phyloP scores from a whole-genome alignment of 31 red algal species.

The Odonthalia washingtoniensis region DNA sequence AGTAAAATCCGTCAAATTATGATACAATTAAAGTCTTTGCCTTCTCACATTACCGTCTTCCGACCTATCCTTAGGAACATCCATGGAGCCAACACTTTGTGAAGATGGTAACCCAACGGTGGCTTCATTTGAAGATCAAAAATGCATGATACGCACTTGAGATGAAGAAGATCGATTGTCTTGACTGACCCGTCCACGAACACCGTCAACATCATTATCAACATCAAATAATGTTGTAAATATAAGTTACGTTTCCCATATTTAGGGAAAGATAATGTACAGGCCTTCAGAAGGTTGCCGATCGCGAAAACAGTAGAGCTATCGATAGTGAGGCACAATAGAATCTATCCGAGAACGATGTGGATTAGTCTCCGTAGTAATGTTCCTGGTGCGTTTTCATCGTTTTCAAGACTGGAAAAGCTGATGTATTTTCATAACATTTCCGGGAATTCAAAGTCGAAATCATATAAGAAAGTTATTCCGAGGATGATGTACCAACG shows the following conservation, averaged over 20 bases:
- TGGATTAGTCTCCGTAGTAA: conserved; percentile 26
- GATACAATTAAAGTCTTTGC: no score
- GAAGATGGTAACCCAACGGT: no score
- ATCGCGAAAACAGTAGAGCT: background rate
- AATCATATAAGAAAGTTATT: no score
- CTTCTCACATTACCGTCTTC: no score
- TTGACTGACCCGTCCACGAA: conserved; percentile 28
- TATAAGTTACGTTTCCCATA: conserved; percentile 73
- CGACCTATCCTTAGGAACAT: no score
- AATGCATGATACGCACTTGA: no score
- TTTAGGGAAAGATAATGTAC: conserved; percentile 59
- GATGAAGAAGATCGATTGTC: background rate
- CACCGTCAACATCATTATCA: no score
- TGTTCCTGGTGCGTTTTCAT: background rate
- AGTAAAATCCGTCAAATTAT: no score
- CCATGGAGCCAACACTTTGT: no score
- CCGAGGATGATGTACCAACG: no score
- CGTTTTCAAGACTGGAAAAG: background rate
- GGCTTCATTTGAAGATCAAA: no score
- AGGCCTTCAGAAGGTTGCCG: no score
- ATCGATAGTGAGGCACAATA: conserved; percentile 30
- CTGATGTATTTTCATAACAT: conserved; percentile 51
- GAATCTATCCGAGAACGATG: conserved; percentile 55
- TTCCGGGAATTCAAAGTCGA: conserved; percentile 57
- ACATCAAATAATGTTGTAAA: conserved; percentile 65